A percentile compares a stretch with the other conserved stretches of the same genome.
Conservation (phyloP, 2,329 filamentous ascomycete species). For the Sporothrix brunneoviolacea region DNA sequence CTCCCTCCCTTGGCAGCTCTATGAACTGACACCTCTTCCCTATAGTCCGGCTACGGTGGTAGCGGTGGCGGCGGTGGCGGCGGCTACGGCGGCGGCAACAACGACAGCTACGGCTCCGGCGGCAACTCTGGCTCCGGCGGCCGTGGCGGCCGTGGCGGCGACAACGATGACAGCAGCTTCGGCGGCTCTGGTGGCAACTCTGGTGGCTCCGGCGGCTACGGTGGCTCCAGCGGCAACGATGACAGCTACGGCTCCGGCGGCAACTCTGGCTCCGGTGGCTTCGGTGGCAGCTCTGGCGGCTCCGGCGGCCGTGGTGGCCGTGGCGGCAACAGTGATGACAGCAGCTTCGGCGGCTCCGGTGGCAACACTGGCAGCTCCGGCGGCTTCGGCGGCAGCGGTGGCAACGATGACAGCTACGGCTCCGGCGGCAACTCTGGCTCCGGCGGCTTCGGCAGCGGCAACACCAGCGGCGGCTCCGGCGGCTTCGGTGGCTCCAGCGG, state of each 20-base stretch:
- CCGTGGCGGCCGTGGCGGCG: conserved; percentile 6
- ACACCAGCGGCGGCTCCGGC: conserved; percentile 19
- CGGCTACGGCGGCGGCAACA: conserved; percentile 12
- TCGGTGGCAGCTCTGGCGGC: conserved; percentile 17
- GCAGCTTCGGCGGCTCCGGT: not conserved
- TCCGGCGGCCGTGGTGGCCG: conserved; percentile 17
- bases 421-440: conserved; percentile 15
- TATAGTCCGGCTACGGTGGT: not conserved
- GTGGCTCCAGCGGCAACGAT: conserved; percentile 10
- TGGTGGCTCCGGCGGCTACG: conserved; percentile 10
- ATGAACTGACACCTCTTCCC: not conserved
- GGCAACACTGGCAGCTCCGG: not conserved
- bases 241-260: conserved; percentile 15
- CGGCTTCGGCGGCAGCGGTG: conserved; percentile 16
- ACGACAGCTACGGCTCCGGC: conserved; percentile 13
- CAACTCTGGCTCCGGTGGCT: conserved; percentile 4
- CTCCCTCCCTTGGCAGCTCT: not conserved
- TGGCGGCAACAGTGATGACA: not conserved
- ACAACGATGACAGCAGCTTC: not conserved
- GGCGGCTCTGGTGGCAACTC: not conserved
- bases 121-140: conserved; percentile 15
- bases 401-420: not conserved
- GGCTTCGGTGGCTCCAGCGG: conserved; percentile 19
- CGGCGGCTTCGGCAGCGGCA: conserved; percentile 14
- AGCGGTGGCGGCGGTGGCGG: not conserved